A percentile compares a stretch with the other conserved stretches of the same genome.
Conservation (phyloP, 345 rosid species). For the Boechera retrofracta region DNA sequence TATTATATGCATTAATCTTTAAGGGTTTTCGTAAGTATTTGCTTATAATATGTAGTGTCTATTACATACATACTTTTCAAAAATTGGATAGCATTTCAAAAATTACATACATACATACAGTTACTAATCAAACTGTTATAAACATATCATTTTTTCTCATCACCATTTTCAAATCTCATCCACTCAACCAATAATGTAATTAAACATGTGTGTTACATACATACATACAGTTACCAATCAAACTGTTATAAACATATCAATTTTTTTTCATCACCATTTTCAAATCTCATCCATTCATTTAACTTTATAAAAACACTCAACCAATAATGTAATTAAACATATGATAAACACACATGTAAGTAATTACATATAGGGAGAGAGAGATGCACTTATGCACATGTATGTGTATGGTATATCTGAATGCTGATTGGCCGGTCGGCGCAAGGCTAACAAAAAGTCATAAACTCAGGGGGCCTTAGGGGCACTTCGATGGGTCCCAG, state of each 20-base stretch:
- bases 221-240: neutral
- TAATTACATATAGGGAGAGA: neutral
- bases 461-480: neutral
- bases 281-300: constrained; percentile 14
- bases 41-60: neutral
- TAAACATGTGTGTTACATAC: constrained; percentile 14
- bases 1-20: neutral
- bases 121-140: neutral
- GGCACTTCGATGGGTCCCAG: constrained; percentile 35
- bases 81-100: neutral
- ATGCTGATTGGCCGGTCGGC: constrained; percentile 49
- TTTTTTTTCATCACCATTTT: neutral
- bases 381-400: constrained; percentile 22
- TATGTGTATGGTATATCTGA: constrained; percentile 18
- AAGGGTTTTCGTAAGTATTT: neutral
- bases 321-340: constrained; percentile 23
- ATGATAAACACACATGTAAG: constrained; percentile 18
- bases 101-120: too few species aligned
- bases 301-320: neutral
- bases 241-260: neutral
- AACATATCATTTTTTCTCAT: neutral
- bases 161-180: constrained; percentile 4
- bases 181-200: neutral
- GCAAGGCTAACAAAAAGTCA: constrained; percentile 43
- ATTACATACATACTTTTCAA: neutral